Conservation (phyloP, 169 alveolate species). For the Blepharisma undulans region DNA sequence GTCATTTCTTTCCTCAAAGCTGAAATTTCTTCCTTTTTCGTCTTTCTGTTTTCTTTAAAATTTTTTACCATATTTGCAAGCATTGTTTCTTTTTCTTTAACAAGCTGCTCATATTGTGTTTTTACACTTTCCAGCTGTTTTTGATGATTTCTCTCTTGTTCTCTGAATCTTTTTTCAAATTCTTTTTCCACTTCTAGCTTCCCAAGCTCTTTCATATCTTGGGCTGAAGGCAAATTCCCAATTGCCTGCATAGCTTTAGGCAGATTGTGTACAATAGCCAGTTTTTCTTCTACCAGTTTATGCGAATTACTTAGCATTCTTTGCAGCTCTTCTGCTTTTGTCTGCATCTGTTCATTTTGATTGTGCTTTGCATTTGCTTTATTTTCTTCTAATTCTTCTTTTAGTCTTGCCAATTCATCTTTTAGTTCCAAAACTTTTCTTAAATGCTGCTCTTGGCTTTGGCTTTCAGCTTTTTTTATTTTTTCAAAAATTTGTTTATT, state of each 20-base stretch:
- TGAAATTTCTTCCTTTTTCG: conserved; percentile 4
- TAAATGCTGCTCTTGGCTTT: conserved; percentile 10
- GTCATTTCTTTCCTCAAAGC: conserved; percentile 17
- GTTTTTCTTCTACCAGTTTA: conserved; percentile 14
- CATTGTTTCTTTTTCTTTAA: conserved; percentile 12
- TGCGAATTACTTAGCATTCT: conserved; percentile 29
- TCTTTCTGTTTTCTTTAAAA: conserved; percentile 8
- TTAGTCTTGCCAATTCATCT: neutral
- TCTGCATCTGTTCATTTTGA: neutral
- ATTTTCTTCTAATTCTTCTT: neutral
- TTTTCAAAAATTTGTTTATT: conserved; percentile 4
- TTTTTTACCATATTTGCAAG: neutral
- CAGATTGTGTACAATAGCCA: neutral
- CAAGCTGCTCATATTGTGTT: neutral
- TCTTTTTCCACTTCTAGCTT: neutral
- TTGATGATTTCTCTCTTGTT: neutral
- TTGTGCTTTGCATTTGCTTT: neutral
- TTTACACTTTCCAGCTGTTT: neutral
- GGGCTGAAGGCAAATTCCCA: neutral
- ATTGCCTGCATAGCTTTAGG: conserved; percentile 20
- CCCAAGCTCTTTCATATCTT: conserved; percentile 10
- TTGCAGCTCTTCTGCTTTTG: conserved; percentile 18
- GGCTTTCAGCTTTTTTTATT: neutral
- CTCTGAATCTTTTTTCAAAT: neutral
- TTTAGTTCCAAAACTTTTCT: conserved; percentile 16